Conservation (phyloP, 371 early-diverging fungal species). For the Lichtheimia hyalospora region DNA sequence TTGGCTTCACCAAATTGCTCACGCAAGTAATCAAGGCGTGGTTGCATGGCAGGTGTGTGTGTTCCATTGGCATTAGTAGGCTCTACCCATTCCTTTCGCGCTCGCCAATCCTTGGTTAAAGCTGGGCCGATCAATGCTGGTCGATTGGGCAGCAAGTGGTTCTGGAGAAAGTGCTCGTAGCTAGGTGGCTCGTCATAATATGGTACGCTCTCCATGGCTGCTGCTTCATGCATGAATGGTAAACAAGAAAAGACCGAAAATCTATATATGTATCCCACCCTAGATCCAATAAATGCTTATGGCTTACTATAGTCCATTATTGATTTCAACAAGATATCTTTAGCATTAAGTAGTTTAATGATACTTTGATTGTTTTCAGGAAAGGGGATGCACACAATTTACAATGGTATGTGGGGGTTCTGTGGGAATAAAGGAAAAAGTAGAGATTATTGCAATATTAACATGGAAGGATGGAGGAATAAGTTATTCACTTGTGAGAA, state of each 20-base stretch:
- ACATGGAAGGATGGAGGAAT: background rate
- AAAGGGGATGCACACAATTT: too few relatives aligned
- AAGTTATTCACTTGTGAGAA: constrained; percentile 9
- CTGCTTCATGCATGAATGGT: too few relatives aligned
- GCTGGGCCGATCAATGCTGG: constrained; percentile 64
- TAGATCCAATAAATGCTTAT: too few relatives aligned
- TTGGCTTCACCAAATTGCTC: constrained; percentile 31
- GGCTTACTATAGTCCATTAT: too few relatives aligned
- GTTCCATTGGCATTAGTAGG: constrained; percentile 16
- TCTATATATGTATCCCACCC: too few relatives aligned
- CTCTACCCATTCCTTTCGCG: constrained; percentile 62
- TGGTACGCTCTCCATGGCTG: constrained; percentile 15
- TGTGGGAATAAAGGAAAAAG: too few relatives aligned
- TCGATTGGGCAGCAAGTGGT: constrained; percentile 55
- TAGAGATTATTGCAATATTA: too few relatives aligned
- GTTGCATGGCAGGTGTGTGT: constrained; percentile 20
- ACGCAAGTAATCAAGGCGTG: constrained; percentile 37
- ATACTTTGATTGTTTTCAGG: too few relatives aligned
- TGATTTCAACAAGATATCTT: too few relatives aligned
- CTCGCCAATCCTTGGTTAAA: constrained; percentile 58
- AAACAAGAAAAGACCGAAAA: too few relatives aligned
- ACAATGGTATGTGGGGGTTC: too few relatives aligned
- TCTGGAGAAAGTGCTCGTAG: constrained; percentile 52
- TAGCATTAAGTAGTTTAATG: too few relatives aligned
- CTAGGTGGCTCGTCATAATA: constrained; percentile 44